Conservation (phyloP, 495 filamentous ascomycete species). For the Trichoderma erinaceum region DNA sequence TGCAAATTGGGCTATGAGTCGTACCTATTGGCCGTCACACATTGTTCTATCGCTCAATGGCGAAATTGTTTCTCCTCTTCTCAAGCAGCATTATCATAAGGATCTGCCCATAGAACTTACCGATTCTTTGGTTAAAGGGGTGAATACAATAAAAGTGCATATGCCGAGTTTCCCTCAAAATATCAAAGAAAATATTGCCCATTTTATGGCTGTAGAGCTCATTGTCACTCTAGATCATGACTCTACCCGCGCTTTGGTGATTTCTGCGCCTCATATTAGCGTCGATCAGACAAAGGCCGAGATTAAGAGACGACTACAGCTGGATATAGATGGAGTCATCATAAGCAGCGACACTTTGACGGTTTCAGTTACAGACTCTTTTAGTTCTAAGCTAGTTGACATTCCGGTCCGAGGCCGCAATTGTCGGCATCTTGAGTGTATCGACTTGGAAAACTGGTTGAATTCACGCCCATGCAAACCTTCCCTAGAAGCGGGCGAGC, state of each 20-base stretch:
- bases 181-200: conserved; percentile 33
- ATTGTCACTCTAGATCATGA: conserved; percentile 50
- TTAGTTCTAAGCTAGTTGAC: conserved; percentile 60
- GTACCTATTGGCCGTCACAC: conserved; percentile 65
- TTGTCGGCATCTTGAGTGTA: conserved; percentile 71
- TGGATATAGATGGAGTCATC: conserved; percentile 59
- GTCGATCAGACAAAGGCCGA: conserved; percentile 34
- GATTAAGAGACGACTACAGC: conserved; percentile 46
- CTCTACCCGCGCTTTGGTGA: conserved; percentile 39
- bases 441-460: conserved; percentile 80
- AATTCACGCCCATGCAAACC: conserved; percentile 48
- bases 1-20: conserved; percentile 52
- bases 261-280: conserved; percentile 28
- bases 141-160: conserved; percentile 53
- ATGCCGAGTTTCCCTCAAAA: conserved; percentile 36
- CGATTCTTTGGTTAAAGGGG: conserved; percentile 40
- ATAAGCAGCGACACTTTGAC: conserved; percentile 56
- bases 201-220: conserved; percentile 57
- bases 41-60: conserved; percentile 67
- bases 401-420: conserved; percentile 58
- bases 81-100: conserved; percentile 63
- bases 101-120: conserved; percentile 73
- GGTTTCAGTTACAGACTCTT: conserved; percentile 72
- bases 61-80: conserved; percentile 48
- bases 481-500: conserved; percentile 34